Conservation (phyloP, 2,329 filamentous ascomycete species). For the Furcasterigmium sp. region DNA sequence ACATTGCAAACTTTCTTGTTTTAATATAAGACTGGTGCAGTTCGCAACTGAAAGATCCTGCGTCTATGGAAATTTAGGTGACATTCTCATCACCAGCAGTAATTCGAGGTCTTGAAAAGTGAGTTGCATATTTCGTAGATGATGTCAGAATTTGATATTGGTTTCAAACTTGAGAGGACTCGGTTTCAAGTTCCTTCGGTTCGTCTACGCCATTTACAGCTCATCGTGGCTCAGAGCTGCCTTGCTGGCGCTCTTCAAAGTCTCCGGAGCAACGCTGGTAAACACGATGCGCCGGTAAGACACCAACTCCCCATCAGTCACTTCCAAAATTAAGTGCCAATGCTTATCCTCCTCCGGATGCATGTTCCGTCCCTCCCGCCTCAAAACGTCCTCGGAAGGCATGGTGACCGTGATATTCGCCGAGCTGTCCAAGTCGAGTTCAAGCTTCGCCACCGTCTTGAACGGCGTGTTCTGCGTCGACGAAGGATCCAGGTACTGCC, state of each 20-base stretch:
- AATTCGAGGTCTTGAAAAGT: no score
- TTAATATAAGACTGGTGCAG: no score
- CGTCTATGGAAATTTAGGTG: no score
- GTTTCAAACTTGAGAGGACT: no score
- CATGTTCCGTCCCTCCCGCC: not conserved
- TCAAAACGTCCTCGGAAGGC: conserved; percentile 1
- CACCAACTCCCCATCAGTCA: conserved; percentile 2
- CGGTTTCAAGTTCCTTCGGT: no score
- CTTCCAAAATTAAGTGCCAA: conserved; percentile 6
- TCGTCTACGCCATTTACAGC: not conserved
- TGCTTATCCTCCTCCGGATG: conserved; percentile 6
- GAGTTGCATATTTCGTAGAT: no score
- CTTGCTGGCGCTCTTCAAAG: not conserved
- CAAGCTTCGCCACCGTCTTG: conserved; percentile 1
- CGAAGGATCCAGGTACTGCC: conserved; percentile 10
- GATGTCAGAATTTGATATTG: no score
- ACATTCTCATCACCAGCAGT: no score
- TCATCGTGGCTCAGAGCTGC: conserved; percentile 1
- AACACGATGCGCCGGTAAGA: conserved; percentile 6
- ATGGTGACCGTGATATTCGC: conserved; percentile 5
- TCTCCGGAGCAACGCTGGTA: conserved; percentile 1
- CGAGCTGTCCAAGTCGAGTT: not conserved
- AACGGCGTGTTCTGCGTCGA: conserved; percentile 7
- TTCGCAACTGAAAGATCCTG: no score
- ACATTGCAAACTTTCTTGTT: no score